Evolutionary conservation across 2,329 filamentous ascomycete genomes (phyloP).

Genomic region (Drechslera avenae): DNA sequence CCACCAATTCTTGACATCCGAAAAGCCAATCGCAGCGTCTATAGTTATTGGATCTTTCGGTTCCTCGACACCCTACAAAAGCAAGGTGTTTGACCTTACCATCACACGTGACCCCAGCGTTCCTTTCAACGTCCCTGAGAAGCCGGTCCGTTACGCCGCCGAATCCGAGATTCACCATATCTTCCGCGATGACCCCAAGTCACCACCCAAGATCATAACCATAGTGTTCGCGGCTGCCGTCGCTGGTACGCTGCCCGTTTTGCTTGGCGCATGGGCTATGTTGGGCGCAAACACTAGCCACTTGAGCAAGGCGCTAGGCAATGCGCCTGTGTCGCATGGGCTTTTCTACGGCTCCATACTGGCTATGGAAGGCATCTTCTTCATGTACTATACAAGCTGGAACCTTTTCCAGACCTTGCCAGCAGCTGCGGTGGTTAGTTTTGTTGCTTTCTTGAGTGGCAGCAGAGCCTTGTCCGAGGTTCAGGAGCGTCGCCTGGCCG

Average conservation of each 20-base stretch:
- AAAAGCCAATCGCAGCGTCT: constrained; percentile 74
- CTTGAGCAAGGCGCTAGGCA: constrained; percentile 72
- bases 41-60: constrained; percentile 89
- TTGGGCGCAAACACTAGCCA: constrained; percentile 86
- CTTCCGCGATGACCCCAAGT: constrained; percentile 80
- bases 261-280: constrained; percentile 75
- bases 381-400: constrained; percentile 92
- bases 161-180: constrained; percentile 86
- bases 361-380: constrained; percentile 88
- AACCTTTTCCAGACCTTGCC: constrained; percentile 89
- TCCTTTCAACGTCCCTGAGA: constrained; percentile 65
- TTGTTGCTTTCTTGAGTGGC: constrained; percentile 81
- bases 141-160: constrained; percentile 81
- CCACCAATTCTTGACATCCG: constrained; percentile 73
- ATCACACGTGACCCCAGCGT: constrained; percentile 67
- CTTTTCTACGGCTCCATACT: constrained; percentile 87
- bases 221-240: constrained; percentile 77
- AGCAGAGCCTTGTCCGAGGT: constrained; percentile 91
- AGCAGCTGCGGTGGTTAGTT: constrained; percentile 68
- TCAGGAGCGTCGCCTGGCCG: constrained; percentile 81
- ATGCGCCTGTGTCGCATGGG: constrained; percentile 78
- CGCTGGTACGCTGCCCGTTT: constrained; percentile 71
- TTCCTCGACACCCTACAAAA: constrained; percentile 68
- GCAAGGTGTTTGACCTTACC: constrained; percentile 73
- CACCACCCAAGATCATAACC: constrained; percentile 79